Base-by-base conservation (phyloP, 2,329 filamentous ascomycete genomes). In the Dactylellina sp. region DNA sequence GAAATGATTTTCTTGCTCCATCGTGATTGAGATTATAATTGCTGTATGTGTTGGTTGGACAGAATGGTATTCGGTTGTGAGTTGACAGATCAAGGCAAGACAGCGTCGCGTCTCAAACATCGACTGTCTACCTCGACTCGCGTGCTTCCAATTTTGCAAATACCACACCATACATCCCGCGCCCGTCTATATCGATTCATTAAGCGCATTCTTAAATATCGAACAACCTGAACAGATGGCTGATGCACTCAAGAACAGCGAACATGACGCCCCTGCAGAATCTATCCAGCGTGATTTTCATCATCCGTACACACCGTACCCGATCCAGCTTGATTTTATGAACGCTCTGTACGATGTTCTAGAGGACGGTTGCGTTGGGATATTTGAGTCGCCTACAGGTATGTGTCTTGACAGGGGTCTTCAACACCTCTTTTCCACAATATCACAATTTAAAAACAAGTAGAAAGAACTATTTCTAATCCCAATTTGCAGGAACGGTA, bases 381-480 rank as follows among this genome's bases (percentile, higher is more conserved):
- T 97, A 46, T 89, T 97, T 49, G 93, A 97, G 80, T 96, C 92
- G 49, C 93, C 93, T n/a, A 97, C 93, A 44, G 93, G 93, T 81
- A 90, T 88, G 46, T 22, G 49, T 6, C 22, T 28, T 2, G 7
- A 42, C 14, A 14, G 28, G 44, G 44, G 53, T 56, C n/a, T 39
- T 39, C 57, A 39, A n/a, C n/a, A n/a, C n/a, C n/a, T n/a, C n/a
- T n/a, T n/a, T n/a, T n/a, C 2, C 39, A 57, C 50, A 55, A 57
- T 35, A 56, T 76, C 77, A 56, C 78, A 77, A 55, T 82, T 77
- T 82, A 83, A 79, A 79, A 81, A 78, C 40, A n/a, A 22, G 47
- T 42, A 55, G 18, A 14, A 47, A 52, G 53, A 40, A n/a, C 22
- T 46, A 55, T 61, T 53, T 25, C 28, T 32, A 32, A 32, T 32